Evolutionary conservation across 345 rosid species (phyloP).

Genomic region (Ailanthus altissimus): DNA sequence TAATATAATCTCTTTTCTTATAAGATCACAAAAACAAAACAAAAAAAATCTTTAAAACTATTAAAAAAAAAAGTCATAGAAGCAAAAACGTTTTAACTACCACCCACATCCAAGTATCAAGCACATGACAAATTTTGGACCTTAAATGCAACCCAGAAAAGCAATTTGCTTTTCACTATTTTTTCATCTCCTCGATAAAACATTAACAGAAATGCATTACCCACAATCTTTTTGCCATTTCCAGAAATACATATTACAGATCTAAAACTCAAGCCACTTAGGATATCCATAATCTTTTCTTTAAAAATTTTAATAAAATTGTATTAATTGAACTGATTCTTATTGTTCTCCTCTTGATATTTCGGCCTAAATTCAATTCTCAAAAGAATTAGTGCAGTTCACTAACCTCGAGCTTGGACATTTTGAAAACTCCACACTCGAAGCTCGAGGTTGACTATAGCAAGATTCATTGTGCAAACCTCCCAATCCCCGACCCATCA

Average conservation of each 20-base stretch:
- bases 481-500: no score
- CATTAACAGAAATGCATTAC: background rate
- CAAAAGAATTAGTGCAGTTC: no score
- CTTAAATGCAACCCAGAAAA: background rate
- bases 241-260: background rate
- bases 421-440: no score
- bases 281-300: no score
- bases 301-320: background rate
- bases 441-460: no score
- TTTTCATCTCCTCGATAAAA: background rate
- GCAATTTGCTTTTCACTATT: background rate
- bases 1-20: background rate
- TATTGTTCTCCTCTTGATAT: no score
- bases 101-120: background rate
- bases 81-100: background rate
- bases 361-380: no score
- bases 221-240: background rate
- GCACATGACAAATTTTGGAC: background rate
- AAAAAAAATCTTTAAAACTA: background rate
- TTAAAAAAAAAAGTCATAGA: background rate
- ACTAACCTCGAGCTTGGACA: no score
- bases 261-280: no score
- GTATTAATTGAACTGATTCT: background rate
- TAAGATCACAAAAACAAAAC: background rate
- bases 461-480: no score